phyloP scores from a whole-genome alignment of 805 yeast species.

The Ascoidea tarda region DNA sequence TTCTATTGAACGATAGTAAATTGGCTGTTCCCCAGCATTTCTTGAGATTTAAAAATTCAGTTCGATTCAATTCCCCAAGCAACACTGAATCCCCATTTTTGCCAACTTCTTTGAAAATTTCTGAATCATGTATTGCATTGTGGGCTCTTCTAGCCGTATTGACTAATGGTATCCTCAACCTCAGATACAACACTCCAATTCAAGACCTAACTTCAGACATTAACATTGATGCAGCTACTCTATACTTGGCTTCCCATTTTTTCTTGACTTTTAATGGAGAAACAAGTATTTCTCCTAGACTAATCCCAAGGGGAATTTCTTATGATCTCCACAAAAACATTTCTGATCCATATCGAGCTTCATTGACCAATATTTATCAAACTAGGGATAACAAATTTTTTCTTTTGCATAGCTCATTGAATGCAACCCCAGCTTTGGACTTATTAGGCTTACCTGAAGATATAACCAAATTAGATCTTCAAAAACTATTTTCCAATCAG shows the following conservation, averaged over 20 bases:
- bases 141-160: slow-evolving; percentile 15
- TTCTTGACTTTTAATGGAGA: slow-evolving; percentile 19
- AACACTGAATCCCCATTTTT: slow-evolving; percentile 9
- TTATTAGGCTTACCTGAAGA: slow-evolving; percentile 20
- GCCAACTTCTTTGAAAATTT: slow-evolving; percentile 17
- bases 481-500: slow-evolving; percentile 15
- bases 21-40: slow-evolving; percentile 9
- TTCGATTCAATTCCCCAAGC: slow-evolving; percentile 6
- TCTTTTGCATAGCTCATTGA: slow-evolving; percentile 22
- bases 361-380: slow-evolving; percentile 20
- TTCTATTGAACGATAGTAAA: slow-evolving; percentile 2
- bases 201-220: slow-evolving; percentile 3
- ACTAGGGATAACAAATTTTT: slow-evolving; percentile 18
- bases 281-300: slow-evolving; percentile 13
- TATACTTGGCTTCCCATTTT: slow-evolving; percentile 7
- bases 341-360: slow-evolving; percentile 17
- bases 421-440: slow-evolving; percentile 18
- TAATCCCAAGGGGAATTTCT: slow-evolving; percentile 9
- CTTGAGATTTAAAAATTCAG: slow-evolving; percentile 4
- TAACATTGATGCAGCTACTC: slow-evolving; percentile 6
- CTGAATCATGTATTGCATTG: slow-evolving; percentile 16
- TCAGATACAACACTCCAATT: slow-evolving; percentile 10
- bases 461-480: slow-evolving; percentile 5
- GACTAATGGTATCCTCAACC: slow-evolving; percentile 12
- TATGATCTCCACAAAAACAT: slow-evolving; percentile 15